Conservation (phyloP, 169 alveolate species). For the Neospora caninum region DNA sequence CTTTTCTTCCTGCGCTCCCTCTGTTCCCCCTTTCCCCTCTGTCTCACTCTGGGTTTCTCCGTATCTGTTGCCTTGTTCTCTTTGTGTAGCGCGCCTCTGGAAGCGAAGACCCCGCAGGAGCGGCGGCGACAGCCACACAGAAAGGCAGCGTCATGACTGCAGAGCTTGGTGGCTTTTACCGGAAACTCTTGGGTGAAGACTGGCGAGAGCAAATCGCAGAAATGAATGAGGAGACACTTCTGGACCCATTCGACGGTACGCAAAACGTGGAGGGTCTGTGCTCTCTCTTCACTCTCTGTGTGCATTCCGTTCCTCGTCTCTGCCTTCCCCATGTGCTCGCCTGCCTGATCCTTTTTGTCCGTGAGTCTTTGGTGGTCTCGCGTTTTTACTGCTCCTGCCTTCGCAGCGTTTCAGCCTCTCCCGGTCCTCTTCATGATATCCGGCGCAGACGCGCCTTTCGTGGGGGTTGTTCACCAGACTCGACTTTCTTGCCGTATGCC, state of each 20-base stretch:
- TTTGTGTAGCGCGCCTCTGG: background rate
- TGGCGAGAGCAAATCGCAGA: slow-evolving; percentile 56
- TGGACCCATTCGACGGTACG: slow-evolving; percentile 43
- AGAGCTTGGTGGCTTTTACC: slow-evolving; percentile 55
- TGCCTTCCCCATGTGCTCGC: background rate
- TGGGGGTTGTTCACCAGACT: too few relatives aligned
- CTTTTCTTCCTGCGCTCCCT: background rate
- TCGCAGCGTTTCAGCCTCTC: too few relatives aligned
- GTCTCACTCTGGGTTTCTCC: background rate
- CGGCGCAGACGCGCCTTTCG: too few relatives aligned
- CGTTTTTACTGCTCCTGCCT: background rate
- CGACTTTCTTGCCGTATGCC: too few relatives aligned
- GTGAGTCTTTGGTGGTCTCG: background rate
- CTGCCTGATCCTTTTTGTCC: background rate
- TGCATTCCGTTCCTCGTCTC: background rate
- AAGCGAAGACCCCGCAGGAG: background rate
- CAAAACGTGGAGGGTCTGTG: background rate
- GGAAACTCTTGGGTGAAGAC: slow-evolving; percentile 53
- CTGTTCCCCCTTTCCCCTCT: background rate
- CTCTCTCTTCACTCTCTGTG: background rate
- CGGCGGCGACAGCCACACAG: background rate
- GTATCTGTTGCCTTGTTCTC: background rate
- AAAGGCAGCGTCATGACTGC: slow-evolving; percentile 15
- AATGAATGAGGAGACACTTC: slow-evolving; percentile 31
- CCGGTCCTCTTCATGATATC: too few relatives aligned